phyloP scores from a whole-genome alignment of 1,284 basidiomycete genomes.

The Agaricales sp. region DNA sequence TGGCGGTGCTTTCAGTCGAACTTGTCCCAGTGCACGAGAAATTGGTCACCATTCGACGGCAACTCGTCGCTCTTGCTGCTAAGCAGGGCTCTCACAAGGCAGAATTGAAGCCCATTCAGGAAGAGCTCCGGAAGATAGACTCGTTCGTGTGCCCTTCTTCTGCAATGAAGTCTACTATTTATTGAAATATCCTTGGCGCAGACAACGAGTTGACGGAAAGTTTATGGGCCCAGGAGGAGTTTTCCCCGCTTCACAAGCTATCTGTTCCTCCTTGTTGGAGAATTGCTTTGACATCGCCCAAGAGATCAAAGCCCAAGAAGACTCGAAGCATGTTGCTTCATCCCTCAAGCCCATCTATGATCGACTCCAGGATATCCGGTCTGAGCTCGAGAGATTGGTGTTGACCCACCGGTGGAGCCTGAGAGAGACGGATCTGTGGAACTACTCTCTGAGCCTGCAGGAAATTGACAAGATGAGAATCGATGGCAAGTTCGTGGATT shows the following conservation, averaged over 20 bases:
- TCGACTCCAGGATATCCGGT: constrained; percentile 77
- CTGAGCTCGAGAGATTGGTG: constrained; percentile 82
- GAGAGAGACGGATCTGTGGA: constrained; percentile 92
- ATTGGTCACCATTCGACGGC: constrained; percentile 81
- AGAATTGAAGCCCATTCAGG: constrained; percentile 84
- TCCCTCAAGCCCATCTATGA: constrained; percentile 94
- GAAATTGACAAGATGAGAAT: constrained; percentile 97
- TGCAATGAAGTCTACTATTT: constrained; percentile 5
- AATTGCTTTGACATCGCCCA: constrained; percentile 96
- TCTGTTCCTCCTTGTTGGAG: constrained; percentile 86
- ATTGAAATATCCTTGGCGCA: constrained; percentile 17
- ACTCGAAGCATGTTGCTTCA: constrained; percentile 82
- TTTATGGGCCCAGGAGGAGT: constrained; percentile 90
- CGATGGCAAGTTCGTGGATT: constrained; percentile 94
- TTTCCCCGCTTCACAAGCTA: constrained; percentile 84
- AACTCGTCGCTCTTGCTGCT: constrained; percentile 83
- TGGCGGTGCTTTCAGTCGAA: constrained; percentile 79
- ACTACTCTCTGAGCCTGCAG: constrained; percentile 88
- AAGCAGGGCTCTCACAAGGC: constrained; percentile 78
- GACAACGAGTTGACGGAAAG: constrained; percentile 92
- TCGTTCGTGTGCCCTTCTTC: constrained; percentile 34
- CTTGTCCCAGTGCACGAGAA: constrained; percentile 86
- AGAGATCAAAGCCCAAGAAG: constrained; percentile 92
- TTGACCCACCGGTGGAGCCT: constrained; percentile 97
- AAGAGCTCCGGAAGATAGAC: constrained; percentile 93